Evolutionary conservation across 768 basidiomycete genomes (phyloP).

Genomic region (Boletus edulis): DNA sequence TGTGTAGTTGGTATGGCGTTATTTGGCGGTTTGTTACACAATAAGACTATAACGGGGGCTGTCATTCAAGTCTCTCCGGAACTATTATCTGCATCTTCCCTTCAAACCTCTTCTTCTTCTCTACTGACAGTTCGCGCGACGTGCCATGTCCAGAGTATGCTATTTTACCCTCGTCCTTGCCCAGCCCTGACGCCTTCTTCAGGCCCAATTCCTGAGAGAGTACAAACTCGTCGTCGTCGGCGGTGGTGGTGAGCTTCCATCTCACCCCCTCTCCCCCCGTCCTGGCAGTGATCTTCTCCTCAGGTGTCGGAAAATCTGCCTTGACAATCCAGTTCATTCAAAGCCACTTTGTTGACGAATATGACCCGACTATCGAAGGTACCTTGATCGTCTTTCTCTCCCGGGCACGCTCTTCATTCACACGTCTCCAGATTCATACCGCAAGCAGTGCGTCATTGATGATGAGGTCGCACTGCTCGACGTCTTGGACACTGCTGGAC

Average conservation of each 20-base stretch:
- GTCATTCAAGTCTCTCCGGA: not conserved
- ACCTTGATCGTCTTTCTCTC: slow-evolving; percentile 10
- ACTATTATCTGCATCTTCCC: slow-evolving; percentile 12
- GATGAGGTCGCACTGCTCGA: slow-evolving; percentile 98
- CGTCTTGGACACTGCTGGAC: slow-evolving; percentile 95
- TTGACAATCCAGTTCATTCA: slow-evolving; percentile 99
- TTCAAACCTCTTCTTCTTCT: not conserved
- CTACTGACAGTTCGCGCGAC: slow-evolving; percentile 1
- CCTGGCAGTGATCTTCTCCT: not conserved
- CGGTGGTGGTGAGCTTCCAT: slow-evolving; percentile 76
- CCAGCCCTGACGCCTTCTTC: slow-evolving; percentile 2
- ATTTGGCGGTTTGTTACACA: slow-evolving; percentile 20
- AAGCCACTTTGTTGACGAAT: slow-evolving; percentile 90
- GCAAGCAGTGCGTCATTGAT: slow-evolving; percentile 96
- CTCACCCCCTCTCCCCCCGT: slow-evolving; percentile 29
- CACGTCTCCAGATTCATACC: slow-evolving; percentile 73
- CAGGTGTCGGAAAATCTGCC: slow-evolving; percentile 74
- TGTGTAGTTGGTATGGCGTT: slow-evolving; percentile 20
- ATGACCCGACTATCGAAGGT: slow-evolving; percentile 95
- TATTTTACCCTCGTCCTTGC: not conserved
- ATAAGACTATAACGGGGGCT: slow-evolving; percentile 10
- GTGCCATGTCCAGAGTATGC: slow-evolving; percentile 32
- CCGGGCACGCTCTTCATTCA: not conserved
- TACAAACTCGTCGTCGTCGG: slow-evolving; percentile 99
- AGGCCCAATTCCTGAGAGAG: slow-evolving; percentile 91